Evolutionary conservation across 495 filamentous ascomycete genomes (phyloP).

Genomic region (Lophium mytilinum): DNA sequence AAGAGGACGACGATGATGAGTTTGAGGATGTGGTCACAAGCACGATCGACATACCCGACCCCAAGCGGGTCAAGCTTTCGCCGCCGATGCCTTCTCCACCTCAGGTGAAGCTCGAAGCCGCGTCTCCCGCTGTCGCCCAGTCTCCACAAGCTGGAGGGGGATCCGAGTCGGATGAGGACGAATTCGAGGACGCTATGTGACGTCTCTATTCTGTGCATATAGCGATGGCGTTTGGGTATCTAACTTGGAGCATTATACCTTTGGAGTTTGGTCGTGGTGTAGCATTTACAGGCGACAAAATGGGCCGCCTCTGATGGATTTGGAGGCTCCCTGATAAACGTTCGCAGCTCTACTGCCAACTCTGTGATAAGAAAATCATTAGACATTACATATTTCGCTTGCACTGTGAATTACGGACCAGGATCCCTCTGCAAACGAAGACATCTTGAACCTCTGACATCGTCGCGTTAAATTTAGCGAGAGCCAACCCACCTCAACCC

Average conservation of each 20-base stretch:
- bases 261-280: neutral
- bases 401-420: too few species aligned
- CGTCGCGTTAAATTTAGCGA: too few species aligned
- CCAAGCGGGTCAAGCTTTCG: conserved; percentile 21
- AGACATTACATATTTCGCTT: too few species aligned
- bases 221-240: conserved; percentile 17
- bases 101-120: conserved; percentile 6
- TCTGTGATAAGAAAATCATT: too few species aligned
- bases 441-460: too few species aligned
- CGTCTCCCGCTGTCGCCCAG: neutral
- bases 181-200: conserved; percentile 27
- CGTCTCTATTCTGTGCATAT: conserved; percentile 8
- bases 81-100: conserved; percentile 13
- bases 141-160: conserved; percentile 16
- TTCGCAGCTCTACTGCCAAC: too few species aligned
- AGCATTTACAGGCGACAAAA: too few species aligned
- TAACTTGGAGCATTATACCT: conserved; percentile 12
- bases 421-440: too few species aligned
- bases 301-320: neutral
- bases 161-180: conserved; percentile 23
- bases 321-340: neutral
- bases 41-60: conserved; percentile 7
- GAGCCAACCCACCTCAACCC: neutral
- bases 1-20: conserved; percentile 25
- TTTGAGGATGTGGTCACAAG: conserved; percentile 26